Evolutionary conservation across 345 rosid genomes (phyloP).

Genomic region (Sisymbrium altissimum): DNA sequence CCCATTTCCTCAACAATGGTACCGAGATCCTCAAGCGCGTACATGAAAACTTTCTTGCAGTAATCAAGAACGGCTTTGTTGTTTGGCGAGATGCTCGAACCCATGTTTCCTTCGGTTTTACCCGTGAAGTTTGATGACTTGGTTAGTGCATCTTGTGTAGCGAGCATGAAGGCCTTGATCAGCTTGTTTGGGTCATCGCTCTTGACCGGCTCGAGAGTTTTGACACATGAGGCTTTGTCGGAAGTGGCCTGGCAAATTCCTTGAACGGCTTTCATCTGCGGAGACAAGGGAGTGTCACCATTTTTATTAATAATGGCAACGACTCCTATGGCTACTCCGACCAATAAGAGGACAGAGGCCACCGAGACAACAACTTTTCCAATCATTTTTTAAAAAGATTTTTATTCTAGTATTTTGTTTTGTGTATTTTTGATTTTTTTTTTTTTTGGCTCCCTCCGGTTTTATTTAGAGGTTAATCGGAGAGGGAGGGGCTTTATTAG

Average conservation of each 20-base stretch:
- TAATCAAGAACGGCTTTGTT: slow-evolving; percentile 41
- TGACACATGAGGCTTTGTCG: slow-evolving; percentile 56
- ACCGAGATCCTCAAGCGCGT: slow-evolving; percentile 34
- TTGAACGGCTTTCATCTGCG: slow-evolving; percentile 42
- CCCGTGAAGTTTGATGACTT: slow-evolving; percentile 41
- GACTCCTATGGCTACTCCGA: slow-evolving; percentile 45
- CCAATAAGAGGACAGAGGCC: slow-evolving; percentile 49
- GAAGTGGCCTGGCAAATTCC: slow-evolving; percentile 44
- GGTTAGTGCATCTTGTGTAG: slow-evolving; percentile 33
- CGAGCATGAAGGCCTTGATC: slow-evolving; percentile 40
- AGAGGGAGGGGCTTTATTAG: slow-evolving; percentile 38
- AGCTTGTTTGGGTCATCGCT: slow-evolving; percentile 54
- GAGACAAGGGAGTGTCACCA: slow-evolving; percentile 6
- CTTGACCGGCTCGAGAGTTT: slow-evolving; percentile 41
- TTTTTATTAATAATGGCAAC: slow-evolving; percentile 31
- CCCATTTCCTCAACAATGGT: slow-evolving; percentile 38
- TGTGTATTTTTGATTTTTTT: neutral
- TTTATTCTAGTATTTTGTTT: neutral
- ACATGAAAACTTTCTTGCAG: slow-evolving; percentile 37
- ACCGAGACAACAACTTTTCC: slow-evolving; percentile 43
- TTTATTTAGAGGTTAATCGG: slow-evolving; percentile 30
- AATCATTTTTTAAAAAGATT: slow-evolving; percentile 26
- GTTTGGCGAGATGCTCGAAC: slow-evolving; percentile 31
- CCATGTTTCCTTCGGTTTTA: slow-evolving; percentile 31
- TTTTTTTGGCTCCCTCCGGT: slow-evolving; percentile 32